phyloP scores from a whole-genome alignment of 148 eudicot genomes.

The Rhododendron williamsianum region DNA sequence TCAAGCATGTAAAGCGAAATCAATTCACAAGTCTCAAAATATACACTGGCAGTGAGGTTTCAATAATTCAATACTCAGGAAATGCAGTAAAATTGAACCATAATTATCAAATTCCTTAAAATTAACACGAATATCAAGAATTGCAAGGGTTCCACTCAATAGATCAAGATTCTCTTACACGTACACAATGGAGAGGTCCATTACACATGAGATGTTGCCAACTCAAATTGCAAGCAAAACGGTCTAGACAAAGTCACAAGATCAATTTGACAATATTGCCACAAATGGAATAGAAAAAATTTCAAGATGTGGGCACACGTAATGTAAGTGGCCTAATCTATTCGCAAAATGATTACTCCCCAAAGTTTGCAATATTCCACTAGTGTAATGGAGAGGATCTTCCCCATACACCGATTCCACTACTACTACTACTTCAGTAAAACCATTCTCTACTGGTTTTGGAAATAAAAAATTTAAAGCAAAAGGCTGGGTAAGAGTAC shows the following conservation, averaged over 20 bases:
- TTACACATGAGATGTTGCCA: neutral
- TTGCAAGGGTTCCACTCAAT: neutral
- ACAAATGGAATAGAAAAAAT: neutral
- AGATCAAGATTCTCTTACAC: neutral
- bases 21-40: neutral
- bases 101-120: neutral
- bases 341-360: neutral
- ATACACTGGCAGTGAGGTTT: neutral
- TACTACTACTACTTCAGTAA: neutral
- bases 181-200: neutral
- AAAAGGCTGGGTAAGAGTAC: conserved; percentile 25
- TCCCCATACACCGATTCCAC: neutral
- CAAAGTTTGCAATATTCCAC: neutral
- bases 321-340: neutral
- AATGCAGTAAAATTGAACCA: neutral
- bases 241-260: neutral
- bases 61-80: neutral
- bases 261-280: neutral
- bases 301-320: neutral
- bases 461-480: neutral
- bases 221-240: neutral
- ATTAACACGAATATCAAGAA: neutral
- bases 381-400: neutral
- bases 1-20: conserved; percentile 3
- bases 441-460: neutral